These are phyloP conservation scores for Xerocomus potaroensis DNA, from an alignment of 768 basidiomycete species.

Conservation along the genomic window DNA sequence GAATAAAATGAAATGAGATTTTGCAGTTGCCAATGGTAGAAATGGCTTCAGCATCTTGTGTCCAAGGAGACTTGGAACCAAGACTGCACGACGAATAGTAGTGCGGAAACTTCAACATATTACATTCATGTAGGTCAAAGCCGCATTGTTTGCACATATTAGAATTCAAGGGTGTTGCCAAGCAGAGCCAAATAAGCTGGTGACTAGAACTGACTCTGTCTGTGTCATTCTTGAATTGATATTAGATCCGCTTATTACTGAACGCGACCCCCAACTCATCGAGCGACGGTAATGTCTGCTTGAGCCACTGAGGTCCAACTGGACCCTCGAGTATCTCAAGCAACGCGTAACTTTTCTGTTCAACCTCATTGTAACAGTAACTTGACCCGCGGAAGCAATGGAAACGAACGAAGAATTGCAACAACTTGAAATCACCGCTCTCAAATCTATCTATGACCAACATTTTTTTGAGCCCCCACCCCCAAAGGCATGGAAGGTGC, in stretches of 20 bases:
- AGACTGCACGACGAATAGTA: too few species aligned
- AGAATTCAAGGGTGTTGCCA: conserved; percentile 10
- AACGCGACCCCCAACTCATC: background rate
- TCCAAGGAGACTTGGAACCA: too few species aligned
- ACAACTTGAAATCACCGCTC: conserved; percentile 68
- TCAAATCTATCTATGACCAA: conserved; percentile 76
- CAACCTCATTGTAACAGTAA: conserved; percentile 13
- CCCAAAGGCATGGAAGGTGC: conserved; percentile 81
- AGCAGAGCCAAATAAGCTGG: conserved; percentile 14
- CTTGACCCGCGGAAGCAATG: conserved; percentile 40
- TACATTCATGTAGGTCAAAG: background rate
- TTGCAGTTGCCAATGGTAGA: too few species aligned
- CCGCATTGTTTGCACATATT: conserved; percentile 19
- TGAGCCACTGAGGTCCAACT: conserved; percentile 70
- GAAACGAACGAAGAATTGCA: conserved; percentile 69
- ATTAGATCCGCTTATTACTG: conserved; percentile 7
- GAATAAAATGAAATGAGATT: too few species aligned
- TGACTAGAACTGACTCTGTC: conserved; percentile 11
- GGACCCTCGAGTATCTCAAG: conserved; percentile 61
- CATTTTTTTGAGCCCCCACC: conserved; percentile 72
- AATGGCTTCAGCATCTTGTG: too few species aligned
- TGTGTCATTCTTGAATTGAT: conserved; percentile 5
- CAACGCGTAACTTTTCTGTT: conserved; percentile 33
- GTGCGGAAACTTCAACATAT: too few species aligned
- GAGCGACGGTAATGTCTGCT: conserved; percentile 52